Base-by-base conservation (phyloP, 2,329 filamentous ascomycete species). In the Penicillium sp. region DNA sequence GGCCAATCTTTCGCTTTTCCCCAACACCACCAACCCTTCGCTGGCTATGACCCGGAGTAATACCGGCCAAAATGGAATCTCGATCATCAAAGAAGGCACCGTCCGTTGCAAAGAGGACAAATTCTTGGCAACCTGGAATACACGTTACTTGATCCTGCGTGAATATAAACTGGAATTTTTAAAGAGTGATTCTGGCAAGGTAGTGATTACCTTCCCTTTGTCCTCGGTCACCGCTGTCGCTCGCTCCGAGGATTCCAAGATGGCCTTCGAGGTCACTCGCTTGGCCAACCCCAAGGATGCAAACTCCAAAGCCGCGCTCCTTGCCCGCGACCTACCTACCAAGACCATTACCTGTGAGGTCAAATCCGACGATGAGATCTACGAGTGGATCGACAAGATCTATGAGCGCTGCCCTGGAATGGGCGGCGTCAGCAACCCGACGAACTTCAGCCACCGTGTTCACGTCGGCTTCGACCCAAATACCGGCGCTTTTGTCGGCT, bases 371-470 rank as follows among this genome's bases (percentile, higher is more conserved):
- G 93, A 96, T 71, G 94, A 99, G 67, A 86, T 99, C 54, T 99
- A 99, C 76, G 92, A 96, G 69, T 99, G 94, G 94, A 96, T 97
- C 70, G 94, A 99, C 75, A 91, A 93, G 74, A 95, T 99, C 65
- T 97, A 97, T 74, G 92, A 93, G 67, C 89, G 93, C 63, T 97
- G 93, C 75, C 94, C 94, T 19, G 93, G 91, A 62, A 96, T 97
- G 91, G 93, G 94, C 61, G 94, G 94, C 67, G 94, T 99, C 56
- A 97, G 93, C 78, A 97, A 97, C 75, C 94, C 94, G 6, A 97
- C 94, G 64, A 97, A 97, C 80, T 99, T 99, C 79, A 92, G 90
- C 25, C 94, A 99, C 74, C 89, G 93, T 47, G 93, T 99, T 25
- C 94, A 99, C 74, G 94, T 99, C 65, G 94, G 94, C 59, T 99